Percentiles rank a stretch among this genome's conserved stretches.
phyloP scores from a whole-genome alignment of 2,329 filamentous ascomycete genomes.

The Apiospora hydei region DNA sequence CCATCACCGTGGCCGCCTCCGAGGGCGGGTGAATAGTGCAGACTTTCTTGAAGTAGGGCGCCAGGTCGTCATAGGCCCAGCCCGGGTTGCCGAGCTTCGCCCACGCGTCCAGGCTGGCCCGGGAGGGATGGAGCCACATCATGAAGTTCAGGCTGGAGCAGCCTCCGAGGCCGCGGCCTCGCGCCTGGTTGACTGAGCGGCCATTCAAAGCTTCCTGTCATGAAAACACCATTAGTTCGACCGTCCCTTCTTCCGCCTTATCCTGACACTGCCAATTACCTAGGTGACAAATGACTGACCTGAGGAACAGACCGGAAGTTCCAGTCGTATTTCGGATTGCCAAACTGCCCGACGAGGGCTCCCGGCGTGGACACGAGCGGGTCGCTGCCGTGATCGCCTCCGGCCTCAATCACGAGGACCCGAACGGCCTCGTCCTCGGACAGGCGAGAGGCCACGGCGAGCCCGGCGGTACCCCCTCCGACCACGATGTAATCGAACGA shows the following conservation, averaged over 20 bases:
- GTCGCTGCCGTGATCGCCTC: slow-evolving; percentile 43
- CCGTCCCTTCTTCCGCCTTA: not conserved
- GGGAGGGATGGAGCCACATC: slow-evolving; percentile 39
- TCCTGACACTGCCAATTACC: not conserved
- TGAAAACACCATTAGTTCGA: not conserved
- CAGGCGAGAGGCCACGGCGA: slow-evolving; percentile 53
- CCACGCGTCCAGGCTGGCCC: slow-evolving; percentile 39
- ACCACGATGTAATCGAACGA: slow-evolving; percentile 53
- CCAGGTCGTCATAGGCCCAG: too few relatives aligned
- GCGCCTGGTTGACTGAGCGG: slow-evolving; percentile 41
- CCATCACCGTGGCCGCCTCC: too few relatives aligned
- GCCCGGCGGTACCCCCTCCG: slow-evolving; percentile 59
- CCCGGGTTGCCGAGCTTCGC: slow-evolving; percentile 37
- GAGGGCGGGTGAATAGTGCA: too few relatives aligned
- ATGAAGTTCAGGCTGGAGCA: slow-evolving; percentile 41
- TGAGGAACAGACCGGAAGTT: slow-evolving; percentile 47
- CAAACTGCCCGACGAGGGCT: slow-evolving; percentile 41
- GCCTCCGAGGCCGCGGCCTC: slow-evolving; percentile 44
- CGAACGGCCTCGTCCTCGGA: slow-evolving; percentile 44
- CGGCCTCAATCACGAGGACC: slow-evolving; percentile 51
- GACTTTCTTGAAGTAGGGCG: too few relatives aligned
- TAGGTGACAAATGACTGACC: slow-evolving; percentile 28
- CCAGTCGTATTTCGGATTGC: slow-evolving; percentile 50
- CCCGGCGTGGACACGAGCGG: slow-evolving; percentile 48
- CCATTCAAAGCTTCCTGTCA: slow-evolving; percentile 39